Conservation (phyloP, 768 basidiomycete genomes). For the Mycena crocata region DNA sequence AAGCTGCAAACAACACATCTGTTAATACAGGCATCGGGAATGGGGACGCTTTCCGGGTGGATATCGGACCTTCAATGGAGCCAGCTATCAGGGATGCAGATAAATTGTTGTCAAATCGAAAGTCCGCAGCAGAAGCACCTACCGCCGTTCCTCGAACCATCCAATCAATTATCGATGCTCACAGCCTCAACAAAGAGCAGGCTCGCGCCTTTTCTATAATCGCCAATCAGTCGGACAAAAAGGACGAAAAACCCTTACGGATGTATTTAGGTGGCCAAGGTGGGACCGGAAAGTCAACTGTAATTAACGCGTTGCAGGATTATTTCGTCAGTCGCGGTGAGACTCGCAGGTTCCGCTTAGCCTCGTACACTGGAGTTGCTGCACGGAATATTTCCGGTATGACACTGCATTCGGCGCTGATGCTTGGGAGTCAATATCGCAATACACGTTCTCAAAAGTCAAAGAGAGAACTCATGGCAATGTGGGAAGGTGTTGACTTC, state of each 20-base stretch:
- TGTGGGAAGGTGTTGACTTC: constrained; percentile 55
- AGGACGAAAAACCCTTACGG: constrained; percentile 20
- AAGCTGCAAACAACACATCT: too few relatives aligned
- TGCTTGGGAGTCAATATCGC: constrained; percentile 20
- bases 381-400: constrained; percentile 52
- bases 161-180: not conserved
- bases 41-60: too few relatives aligned
- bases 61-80: too few relatives aligned
- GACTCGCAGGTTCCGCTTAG: constrained; percentile 38
- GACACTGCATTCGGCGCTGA: constrained; percentile 51
- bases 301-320: constrained; percentile 35
- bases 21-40: too few relatives aligned
- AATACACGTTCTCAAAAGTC: not conserved
- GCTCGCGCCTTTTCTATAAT: not conserved
- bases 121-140: too few relatives aligned
- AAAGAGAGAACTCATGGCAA: constrained; percentile 32
- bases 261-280: constrained; percentile 44
- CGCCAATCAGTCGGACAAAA: not conserved
- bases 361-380: constrained; percentile 53
- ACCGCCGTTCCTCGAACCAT: not conserved
- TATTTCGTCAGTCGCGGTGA: constrained; percentile 34
- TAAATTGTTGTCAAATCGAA: too few relatives aligned
- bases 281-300: constrained; percentile 44
- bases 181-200: not conserved
- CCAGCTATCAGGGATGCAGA: too few relatives aligned